Evolutionary conservation across 2,329 filamentous ascomycete genomes (phyloP).

Genomic region (Xylaria sp.): DNA sequence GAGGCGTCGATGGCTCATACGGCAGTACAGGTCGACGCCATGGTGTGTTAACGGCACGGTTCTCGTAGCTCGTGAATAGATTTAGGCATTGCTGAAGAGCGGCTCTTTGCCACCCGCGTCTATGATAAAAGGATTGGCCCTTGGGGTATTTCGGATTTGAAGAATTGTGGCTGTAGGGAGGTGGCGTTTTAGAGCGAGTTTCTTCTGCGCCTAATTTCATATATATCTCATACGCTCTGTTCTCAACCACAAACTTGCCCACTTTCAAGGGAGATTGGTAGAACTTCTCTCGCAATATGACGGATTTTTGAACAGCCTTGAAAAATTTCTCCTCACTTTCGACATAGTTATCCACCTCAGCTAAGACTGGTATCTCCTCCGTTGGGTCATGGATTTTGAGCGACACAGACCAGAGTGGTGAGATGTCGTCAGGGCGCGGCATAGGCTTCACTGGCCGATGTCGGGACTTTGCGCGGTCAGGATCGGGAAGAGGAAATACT

Average conservation of each 20-base stretch:
- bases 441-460: slow-evolving; percentile 28
- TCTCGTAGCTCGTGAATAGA: slow-evolving; percentile 46
- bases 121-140: slow-evolving; percentile 28
- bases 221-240: slow-evolving; percentile 44
- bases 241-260: slow-evolving; percentile 41
- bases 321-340: slow-evolving; percentile 26
- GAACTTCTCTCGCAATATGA: background rate
- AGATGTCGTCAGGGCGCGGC: slow-evolving; percentile 1
- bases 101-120: slow-evolving; percentile 52
- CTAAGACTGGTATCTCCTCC: background rate
- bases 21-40: slow-evolving; percentile 48
- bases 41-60: slow-evolving; percentile 43
- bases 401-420: slow-evolving; percentile 14
- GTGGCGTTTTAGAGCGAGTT: slow-evolving; percentile 5
- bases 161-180: background rate
- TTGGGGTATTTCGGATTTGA: background rate
- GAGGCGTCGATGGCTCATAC: slow-evolving; percentile 31
- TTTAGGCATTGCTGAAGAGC: slow-evolving; percentile 52
- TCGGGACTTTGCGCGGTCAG: slow-evolving; percentile 27
- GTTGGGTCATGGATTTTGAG: background rate
- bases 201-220: slow-evolving; percentile 28
- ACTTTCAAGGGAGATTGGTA: background rate
- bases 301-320: background rate
- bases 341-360: slow-evolving; percentile 24
- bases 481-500: slow-evolving; percentile 27